These are phyloP conservation scores for Kodamaea lidongshanica DNA, from an alignment of 805 yeast species.

Conservation along the genomic window DNA sequence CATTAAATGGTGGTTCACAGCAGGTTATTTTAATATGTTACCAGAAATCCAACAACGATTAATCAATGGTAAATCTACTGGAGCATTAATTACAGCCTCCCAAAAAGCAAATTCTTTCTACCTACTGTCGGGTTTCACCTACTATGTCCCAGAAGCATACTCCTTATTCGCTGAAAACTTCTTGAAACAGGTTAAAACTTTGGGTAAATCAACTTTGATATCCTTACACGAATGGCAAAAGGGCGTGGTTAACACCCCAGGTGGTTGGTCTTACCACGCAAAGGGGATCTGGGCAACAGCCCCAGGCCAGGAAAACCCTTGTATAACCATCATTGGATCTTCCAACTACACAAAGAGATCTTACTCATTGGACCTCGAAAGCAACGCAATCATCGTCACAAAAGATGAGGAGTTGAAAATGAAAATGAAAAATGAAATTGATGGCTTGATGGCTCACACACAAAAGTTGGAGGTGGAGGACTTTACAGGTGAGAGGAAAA, in stretches of 20 bases:
- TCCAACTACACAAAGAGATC: conserved; percentile 92
- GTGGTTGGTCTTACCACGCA: conserved; percentile 98
- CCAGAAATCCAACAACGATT: conserved; percentile 61
- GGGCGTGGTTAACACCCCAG: conserved; percentile 73
- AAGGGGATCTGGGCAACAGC: conserved; percentile 84
- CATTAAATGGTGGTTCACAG: conserved; percentile 81
- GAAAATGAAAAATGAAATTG: conserved; percentile 57
- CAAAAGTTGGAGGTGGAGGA: conserved; percentile 50
- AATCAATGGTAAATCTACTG: conserved; percentile 51
- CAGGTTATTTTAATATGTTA: conserved; percentile 92
- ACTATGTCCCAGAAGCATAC: conserved; percentile 82
- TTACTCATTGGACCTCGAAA: conserved; percentile 79
- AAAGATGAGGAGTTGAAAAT: conserved; percentile 52
- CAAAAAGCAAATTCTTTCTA: conserved; percentile 93
- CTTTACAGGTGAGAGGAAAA: conserved; percentile 53
- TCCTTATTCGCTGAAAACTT: conserved; percentile 67
- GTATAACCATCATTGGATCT: conserved; percentile 80
- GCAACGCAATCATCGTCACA: conserved; percentile 77
- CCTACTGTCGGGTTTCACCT: conserved; percentile 73
- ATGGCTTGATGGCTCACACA: conserved; percentile 51
- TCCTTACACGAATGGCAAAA: conserved; percentile 76
- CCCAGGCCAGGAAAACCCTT: conserved; percentile 54
- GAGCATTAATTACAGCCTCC: conserved; percentile 81
- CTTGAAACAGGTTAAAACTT: conserved; percentile 42
- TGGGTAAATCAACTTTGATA: conserved; percentile 42